phyloP scores from a whole-genome alignment of 306 rosid species.

The Glycine latifolia region DNA sequence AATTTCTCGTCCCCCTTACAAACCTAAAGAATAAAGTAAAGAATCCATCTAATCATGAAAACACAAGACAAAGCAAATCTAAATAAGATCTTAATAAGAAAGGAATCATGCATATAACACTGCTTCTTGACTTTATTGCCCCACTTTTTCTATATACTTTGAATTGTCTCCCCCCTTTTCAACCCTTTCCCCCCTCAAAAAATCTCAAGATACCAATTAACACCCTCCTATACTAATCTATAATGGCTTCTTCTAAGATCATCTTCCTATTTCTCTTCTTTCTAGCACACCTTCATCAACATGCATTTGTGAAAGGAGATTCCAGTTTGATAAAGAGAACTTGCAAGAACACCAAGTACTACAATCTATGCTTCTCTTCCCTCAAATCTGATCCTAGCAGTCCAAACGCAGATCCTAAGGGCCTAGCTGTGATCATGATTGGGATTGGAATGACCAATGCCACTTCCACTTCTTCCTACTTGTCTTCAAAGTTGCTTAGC shows the following conservation, averaged over 20 bases:
- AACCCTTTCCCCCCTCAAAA: neutral
- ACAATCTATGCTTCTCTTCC: slow-evolving; percentile 71
- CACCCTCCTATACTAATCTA: neutral
- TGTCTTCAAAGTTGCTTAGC: slow-evolving; percentile 65
- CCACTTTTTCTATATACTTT: slow-evolving; percentile 26
- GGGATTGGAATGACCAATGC: slow-evolving; percentile 72
- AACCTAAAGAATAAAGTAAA: slow-evolving; percentile 2
- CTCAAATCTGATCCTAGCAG: slow-evolving; percentile 75
- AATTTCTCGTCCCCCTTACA: slow-evolving; percentile 17
- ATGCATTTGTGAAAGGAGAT: slow-evolving; percentile 53
- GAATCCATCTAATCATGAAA: slow-evolving; percentile 15
- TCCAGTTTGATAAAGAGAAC: slow-evolving; percentile 71
- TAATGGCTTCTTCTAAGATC: slow-evolving; percentile 52
- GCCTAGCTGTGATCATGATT: slow-evolving; percentile 73
- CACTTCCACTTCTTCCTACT: slow-evolving; percentile 72
- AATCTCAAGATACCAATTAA: neutral
- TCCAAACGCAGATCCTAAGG: slow-evolving; percentile 69
- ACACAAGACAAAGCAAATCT: slow-evolving; percentile 38
- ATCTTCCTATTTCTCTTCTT: slow-evolving; percentile 50
- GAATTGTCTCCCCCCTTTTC: slow-evolving; percentile 18
- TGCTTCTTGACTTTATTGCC: slow-evolving; percentile 42
- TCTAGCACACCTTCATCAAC: slow-evolving; percentile 26
- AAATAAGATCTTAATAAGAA: slow-evolving; percentile 36
- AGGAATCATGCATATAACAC: slow-evolving; percentile 18
- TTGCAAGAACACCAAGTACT: slow-evolving; percentile 78